Base-by-base conservation (phyloP, 2,329 filamentous ascomycete genomes). In the Claviceps purpurea region DNA sequence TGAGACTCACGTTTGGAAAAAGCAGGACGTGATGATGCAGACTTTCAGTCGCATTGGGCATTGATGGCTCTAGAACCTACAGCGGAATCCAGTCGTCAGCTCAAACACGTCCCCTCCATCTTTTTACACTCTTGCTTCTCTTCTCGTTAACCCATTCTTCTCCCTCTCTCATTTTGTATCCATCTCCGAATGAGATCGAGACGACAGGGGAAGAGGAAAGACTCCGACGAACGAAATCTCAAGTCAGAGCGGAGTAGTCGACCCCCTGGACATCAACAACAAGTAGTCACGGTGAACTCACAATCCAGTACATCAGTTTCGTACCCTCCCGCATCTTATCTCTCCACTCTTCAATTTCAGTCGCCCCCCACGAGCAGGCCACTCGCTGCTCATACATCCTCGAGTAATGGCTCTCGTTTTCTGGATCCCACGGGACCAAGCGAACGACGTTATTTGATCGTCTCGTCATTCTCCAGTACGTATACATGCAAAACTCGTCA, bases 351-450 rank as follows among this genome's bases (percentile, higher is more conserved):
- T 57, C 59, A 14, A 75, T 66, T 30, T 64, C 56, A 4, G 10
- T 2, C 4, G 72, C 63, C 13, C 57, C 63, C 73, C 73, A 76
- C 16, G 71, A 70, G 55, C 73, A 76, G 3, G 68, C 67, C 13
- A 73, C 57, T 14, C 73, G 68, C 58, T 75, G 73, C 30, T 68
- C 63, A 41, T 65, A 60, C 59, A 75, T 59, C 40, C 73, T 63
- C 52, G 68, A 55, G 38, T 64, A 59, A 51, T 75, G 73, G n/a
- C 61, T 59, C 8, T 63, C 61, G 45, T 64, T 69, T 16, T 56
- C 58, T 10, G 68, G 60, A 53, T 76, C 72, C 68, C 69, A 76
- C 8, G 72, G 71, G 20, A 75, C 60, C 41, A 75, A 8, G 5
- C 20, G 42, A 3, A 44, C 22, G 13, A n/a, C 24, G 13, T n/a